These are phyloP conservation scores for Cercospora citrullina DNA, from an alignment of 2,329 filamentous ascomycete species.

Conservation along the genomic window DNA sequence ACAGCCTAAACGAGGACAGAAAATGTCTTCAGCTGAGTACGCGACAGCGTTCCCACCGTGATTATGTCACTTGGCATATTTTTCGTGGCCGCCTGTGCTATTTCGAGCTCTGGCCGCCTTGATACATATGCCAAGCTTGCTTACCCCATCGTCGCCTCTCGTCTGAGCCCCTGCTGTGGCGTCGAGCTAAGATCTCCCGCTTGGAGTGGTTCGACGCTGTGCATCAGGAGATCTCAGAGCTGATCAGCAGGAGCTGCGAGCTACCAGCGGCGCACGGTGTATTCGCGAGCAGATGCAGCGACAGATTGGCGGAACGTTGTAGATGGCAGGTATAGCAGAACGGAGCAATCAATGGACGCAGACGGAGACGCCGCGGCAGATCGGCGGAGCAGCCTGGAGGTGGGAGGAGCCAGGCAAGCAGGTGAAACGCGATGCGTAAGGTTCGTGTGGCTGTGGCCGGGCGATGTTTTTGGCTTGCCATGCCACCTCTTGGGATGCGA, in stretches of 20 bases:
- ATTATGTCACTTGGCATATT: constrained; percentile 4
- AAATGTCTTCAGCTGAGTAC: not conserved
- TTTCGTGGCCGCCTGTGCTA: constrained; percentile 9
- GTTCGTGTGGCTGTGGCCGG: constrained; percentile 12
- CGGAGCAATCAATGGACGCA: not conserved
- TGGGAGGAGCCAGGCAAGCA: not conserved
- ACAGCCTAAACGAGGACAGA: not conserved
- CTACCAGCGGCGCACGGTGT: not conserved
- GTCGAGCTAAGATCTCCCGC: not conserved
- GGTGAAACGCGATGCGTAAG: constrained; percentile 2
- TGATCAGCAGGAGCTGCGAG: not conserved
- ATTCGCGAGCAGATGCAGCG: not conserved
- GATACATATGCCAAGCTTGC: not conserved
- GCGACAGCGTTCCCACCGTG: not conserved
- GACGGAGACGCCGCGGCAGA: constrained; percentile 4
- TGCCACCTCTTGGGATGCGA: not conserved
- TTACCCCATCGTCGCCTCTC: not conserved
- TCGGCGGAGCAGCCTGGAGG: not conserved
- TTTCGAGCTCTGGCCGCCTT: constrained; percentile 1
- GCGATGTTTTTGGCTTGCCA: constrained; percentile 6
- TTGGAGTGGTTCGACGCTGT: not conserved
- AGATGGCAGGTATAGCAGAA: not conserved
- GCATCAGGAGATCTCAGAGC: not conserved
- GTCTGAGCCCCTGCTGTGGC: not conserved
- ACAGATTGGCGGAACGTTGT: not conserved